A percentile compares a stretch with the other conserved stretches of the same genome.
Conservation (phyloP, 257 asterid genomes). For the Paraleonurus japonicus region DNA sequence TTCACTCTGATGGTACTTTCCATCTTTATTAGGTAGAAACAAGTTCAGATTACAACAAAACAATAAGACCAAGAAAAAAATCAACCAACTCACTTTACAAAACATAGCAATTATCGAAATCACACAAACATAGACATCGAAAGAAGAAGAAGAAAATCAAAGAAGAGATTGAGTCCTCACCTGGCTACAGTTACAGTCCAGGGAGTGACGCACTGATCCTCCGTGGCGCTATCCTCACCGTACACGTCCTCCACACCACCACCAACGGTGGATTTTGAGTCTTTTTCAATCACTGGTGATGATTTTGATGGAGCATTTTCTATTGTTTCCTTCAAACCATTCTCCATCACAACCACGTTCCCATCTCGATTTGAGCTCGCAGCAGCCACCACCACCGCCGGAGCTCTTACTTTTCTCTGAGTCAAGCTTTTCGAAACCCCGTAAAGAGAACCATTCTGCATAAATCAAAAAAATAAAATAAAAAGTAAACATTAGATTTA, state of each 20-base stretch:
- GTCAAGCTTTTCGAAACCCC: constrained; percentile 59
- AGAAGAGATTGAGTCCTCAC: constrained; percentile 36
- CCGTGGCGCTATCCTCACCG: constrained; percentile 67
- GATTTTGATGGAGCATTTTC: constrained; percentile 31
- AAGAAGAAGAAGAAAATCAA: background rate
- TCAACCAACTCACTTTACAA: background rate
- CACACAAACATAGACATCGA: constrained; percentile 3
- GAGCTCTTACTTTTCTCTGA: constrained; percentile 39
- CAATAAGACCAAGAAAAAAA: background rate
- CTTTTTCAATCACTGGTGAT: constrained; percentile 34
- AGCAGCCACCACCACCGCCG: constrained; percentile 50
- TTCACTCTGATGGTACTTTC: background rate
- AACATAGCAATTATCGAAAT: constrained; percentile 20
- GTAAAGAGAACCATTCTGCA: constrained; percentile 57
- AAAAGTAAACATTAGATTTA: constrained; percentile 7
- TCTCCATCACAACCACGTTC: constrained; percentile 57
- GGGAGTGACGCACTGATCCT: constrained; percentile 57
- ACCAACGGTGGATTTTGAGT: constrained; percentile 37
- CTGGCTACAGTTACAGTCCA: constrained; percentile 70
- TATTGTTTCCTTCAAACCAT: constrained; percentile 31
- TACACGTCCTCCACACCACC: constrained; percentile 65
- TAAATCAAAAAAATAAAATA: background rate
- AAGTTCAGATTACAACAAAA: background rate
- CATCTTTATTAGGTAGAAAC: background rate
- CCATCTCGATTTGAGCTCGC: constrained; percentile 71